phyloP scores from a whole-genome alignment of 352 stramenopile species.

The Phytopythium mirpurense region DNA sequence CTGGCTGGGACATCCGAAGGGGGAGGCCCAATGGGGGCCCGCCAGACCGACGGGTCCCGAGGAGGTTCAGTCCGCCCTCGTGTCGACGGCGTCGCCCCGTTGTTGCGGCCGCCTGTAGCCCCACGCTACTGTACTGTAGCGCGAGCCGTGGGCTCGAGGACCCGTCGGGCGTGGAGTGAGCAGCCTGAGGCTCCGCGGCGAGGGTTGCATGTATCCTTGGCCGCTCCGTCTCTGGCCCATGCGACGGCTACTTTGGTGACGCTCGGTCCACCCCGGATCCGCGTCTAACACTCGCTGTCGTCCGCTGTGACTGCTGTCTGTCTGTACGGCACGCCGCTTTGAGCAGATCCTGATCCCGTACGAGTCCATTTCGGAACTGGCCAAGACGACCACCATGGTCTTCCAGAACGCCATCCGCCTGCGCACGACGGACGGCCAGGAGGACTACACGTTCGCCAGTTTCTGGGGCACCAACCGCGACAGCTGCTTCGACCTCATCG shows the following conservation, averaged over 20 bases:
- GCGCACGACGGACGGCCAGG: slow-evolving; percentile 40
- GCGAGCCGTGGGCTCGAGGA: too few relatives aligned
- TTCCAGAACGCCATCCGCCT: slow-evolving; percentile 78
- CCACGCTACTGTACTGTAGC: too few relatives aligned
- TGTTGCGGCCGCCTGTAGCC: too few relatives aligned
- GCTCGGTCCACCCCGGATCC: slow-evolving; percentile 6
- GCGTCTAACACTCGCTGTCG: slow-evolving; percentile 4
- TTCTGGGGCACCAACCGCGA: slow-evolving; percentile 85
- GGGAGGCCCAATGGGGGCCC: slow-evolving; percentile 8
- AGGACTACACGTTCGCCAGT: slow-evolving; percentile 83
- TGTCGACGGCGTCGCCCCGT: too few relatives aligned
- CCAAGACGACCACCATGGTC: slow-evolving; percentile 80
- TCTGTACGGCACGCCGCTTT: not conserved
- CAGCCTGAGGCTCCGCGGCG: too few relatives aligned
- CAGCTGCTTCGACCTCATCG: slow-evolving; percentile 71
- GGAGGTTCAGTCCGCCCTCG: too few relatives aligned
- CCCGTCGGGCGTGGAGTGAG: too few relatives aligned
- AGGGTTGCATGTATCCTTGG: slow-evolving; percentile 2
- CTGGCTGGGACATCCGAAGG: too few relatives aligned
- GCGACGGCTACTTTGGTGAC: slow-evolving; percentile 4
- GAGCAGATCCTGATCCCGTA: slow-evolving; percentile 80
- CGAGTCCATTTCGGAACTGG: slow-evolving; percentile 72
- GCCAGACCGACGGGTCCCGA: too few relatives aligned
- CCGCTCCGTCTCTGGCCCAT: not conserved
- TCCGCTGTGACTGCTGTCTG: too few relatives aligned